phyloP scores from a whole-genome alignment of 768 basidiomycete genomes.

The Mrakia gelida region DNA sequence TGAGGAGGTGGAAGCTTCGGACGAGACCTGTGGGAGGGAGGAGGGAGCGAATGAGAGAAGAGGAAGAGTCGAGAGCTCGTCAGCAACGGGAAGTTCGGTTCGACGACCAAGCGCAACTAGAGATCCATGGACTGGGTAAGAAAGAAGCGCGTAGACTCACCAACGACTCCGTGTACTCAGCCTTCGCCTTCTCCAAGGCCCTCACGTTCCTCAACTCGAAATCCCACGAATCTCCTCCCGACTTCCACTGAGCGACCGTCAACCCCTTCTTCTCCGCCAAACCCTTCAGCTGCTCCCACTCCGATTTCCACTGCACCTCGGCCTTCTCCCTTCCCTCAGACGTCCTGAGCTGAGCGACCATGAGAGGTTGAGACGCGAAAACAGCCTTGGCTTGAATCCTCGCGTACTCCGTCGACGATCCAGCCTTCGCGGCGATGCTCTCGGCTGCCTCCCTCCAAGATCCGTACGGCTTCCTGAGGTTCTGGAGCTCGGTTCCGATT shows the following conservation, averaged over 20 bases:
- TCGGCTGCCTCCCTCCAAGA: background rate
- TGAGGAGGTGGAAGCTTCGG: conserved; percentile 10
- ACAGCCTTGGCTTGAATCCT: conserved; percentile 11
- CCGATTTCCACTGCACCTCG: conserved; percentile 9
- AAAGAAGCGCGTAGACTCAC: background rate
- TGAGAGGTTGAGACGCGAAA: background rate
- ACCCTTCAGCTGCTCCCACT: conserved; percentile 4
- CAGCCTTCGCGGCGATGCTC: background rate
- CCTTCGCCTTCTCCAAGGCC: conserved; percentile 1
- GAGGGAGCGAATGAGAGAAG: too few relatives aligned
- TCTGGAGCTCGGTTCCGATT: background rate
- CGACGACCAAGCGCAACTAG: too few relatives aligned
- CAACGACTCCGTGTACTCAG: background rate
- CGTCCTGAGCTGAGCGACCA: background rate
- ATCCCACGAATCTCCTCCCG: background rate
- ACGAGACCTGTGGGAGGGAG: background rate
- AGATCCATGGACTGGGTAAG: too few relatives aligned
- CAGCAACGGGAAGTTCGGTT: too few relatives aligned
- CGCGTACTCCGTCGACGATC: background rate
- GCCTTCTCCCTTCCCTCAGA: background rate
- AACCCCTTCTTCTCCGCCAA: conserved; percentile 15
- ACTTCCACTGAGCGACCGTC: conserved; percentile 4
- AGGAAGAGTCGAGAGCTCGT: too few relatives aligned
- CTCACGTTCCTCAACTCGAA: conserved; percentile 8
- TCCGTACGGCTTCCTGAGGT: background rate